Percentiles rank a stretch among this genome's conserved stretches.
phyloP scores from a whole-genome alignment of 2,329 filamentous ascomycete genomes.

The Conoideocrella luteorostrata region DNA sequence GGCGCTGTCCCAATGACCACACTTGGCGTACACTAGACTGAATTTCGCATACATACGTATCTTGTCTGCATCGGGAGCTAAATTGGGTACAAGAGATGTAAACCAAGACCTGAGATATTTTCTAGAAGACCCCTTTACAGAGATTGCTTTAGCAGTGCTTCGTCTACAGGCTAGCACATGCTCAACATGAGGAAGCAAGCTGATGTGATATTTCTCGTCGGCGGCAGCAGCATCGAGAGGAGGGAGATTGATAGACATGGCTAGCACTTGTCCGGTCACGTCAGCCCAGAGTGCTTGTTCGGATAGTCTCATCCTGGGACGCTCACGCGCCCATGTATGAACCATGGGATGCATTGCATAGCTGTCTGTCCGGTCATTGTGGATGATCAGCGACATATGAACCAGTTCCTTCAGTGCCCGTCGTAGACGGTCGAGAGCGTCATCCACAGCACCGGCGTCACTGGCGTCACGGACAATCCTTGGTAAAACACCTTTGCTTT shows the following conservation, averaged over 20 bases:
- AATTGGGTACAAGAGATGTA: neutral
- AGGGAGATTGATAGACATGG: constrained; percentile 6
- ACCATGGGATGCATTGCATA: constrained; percentile 9
- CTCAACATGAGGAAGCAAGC: constrained; percentile 6
- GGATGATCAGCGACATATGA: constrained; percentile 1
- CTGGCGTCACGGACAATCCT: neutral
- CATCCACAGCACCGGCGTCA: neutral
- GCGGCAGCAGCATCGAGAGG: neutral
- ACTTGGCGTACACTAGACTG: constrained; percentile 1
- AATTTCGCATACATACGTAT: constrained; percentile 6
- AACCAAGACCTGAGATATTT: no score
- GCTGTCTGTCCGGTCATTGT: constrained; percentile 2
- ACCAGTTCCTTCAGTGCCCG: constrained; percentile 2
- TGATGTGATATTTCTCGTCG: constrained; percentile 6
- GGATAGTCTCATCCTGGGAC: constrained; percentile 1
- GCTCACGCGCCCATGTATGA: constrained; percentile 6
- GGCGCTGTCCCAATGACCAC: neutral
- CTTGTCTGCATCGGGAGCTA: neutral
- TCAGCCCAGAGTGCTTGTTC: constrained; percentile 8
- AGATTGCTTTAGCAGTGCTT: no score
- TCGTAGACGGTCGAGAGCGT: neutral
- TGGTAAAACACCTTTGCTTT: no score
- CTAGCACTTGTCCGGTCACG: neutral
- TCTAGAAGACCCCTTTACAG: no score
- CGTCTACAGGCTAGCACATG: no score